A percentile compares a stretch with the other conserved stretches of the same genome.
These are phyloP conservation scores for Trematosphaeria pertusa DNA, from an alignment of 2,329 filamentous ascomycete species.

Conservation along the genomic window DNA sequence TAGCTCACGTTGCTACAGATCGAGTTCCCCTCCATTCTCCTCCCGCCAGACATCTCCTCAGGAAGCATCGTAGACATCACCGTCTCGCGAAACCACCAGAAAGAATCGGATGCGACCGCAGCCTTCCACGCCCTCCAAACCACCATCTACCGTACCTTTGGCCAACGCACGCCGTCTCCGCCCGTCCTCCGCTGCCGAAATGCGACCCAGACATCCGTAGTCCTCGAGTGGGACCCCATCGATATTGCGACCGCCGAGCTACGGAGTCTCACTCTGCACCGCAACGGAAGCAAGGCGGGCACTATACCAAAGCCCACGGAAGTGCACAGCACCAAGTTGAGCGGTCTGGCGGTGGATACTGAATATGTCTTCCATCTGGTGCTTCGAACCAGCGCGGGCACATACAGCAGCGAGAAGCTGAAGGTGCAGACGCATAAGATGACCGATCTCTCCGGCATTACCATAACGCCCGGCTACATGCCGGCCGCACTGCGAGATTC, in stretches of 20 bases:
- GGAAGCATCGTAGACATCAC: conserved; percentile 98
- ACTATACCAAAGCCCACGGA: conserved; percentile 87
- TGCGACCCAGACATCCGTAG: conserved; percentile 96
- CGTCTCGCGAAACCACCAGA: conserved; percentile 82
- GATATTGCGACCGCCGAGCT: conserved; percentile 91
- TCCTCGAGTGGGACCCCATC: conserved; percentile 97
- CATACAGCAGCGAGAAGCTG: conserved; percentile 82
- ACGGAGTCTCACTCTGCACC: conserved; percentile 86
- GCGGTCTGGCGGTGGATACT: conserved; percentile 91
- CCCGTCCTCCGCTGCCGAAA: conserved; percentile 91
- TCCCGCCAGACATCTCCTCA: conserved; percentile 92
- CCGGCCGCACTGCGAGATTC: conserved; percentile 75
- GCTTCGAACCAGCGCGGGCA: conserved; percentile 88
- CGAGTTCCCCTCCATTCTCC: conserved; percentile 96
- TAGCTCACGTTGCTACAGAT: conserved; percentile 67
- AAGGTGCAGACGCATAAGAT: conserved; percentile 95
- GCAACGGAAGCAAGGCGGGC: conserved; percentile 96
- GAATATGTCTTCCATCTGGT: conserved; percentile 96
- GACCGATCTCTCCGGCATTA: conserved; percentile 95
- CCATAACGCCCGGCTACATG: conserved; percentile 88
- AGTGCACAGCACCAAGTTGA: conserved; percentile 96
- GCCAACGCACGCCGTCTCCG: conserved; percentile 75
- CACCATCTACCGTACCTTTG: conserved; percentile 86
- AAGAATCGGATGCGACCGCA: conserved; percentile 76
- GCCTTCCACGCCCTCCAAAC: conserved; percentile 87